Evolutionary conservation across 768 basidiomycete species (phyloP).

Genomic region (Mycena kentingensis): DNA sequence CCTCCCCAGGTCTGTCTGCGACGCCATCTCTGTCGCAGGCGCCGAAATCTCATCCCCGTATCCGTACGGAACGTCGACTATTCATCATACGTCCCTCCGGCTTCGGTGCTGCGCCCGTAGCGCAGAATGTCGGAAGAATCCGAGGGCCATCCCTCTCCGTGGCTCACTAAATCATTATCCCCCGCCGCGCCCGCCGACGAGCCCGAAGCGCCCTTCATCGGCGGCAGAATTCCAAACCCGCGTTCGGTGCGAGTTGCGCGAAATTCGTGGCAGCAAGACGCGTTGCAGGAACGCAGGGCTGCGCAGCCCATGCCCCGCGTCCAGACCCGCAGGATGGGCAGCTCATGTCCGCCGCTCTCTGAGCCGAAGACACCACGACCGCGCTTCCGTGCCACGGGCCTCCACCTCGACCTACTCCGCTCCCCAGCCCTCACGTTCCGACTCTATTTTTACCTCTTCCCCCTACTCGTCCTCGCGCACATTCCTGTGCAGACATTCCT

Average conservation of each 20-base stretch:
- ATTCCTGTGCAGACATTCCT: constrained; percentile 80
- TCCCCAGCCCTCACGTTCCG: constrained; percentile 57
- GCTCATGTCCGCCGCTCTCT: constrained; percentile 39
- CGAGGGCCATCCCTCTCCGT: constrained; percentile 81
- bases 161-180: constrained; percentile 79
- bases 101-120: constrained; percentile 29
- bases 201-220: constrained; percentile 41
- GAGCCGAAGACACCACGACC: constrained; percentile 49
- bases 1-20: constrained; percentile 36
- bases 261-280: constrained; percentile 61
- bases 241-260: constrained; percentile 83
- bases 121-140: constrained; percentile 40
- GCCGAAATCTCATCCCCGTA: too few relatives aligned
- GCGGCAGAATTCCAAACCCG: constrained; percentile 78
- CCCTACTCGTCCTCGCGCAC: constrained; percentile 71
- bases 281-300: constrained; percentile 43
- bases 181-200: constrained; percentile 66
- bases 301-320: constrained; percentile 52
- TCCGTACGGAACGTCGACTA: constrained; percentile 19
- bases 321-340: constrained; percentile 61
- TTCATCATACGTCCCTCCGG: constrained; percentile 31
- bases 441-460: constrained; percentile 69
- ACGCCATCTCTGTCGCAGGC: constrained; percentile 27
- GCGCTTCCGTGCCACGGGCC: constrained; percentile 63
- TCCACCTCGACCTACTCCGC: constrained; percentile 68